A percentile compares a stretch with the other conserved stretches of the same genome.
These are phyloP conservation scores for Schwanniomyces pseudopolymorphus DNA, from an alignment of 805 yeast genomes.

Conservation along the genomic window DNA sequence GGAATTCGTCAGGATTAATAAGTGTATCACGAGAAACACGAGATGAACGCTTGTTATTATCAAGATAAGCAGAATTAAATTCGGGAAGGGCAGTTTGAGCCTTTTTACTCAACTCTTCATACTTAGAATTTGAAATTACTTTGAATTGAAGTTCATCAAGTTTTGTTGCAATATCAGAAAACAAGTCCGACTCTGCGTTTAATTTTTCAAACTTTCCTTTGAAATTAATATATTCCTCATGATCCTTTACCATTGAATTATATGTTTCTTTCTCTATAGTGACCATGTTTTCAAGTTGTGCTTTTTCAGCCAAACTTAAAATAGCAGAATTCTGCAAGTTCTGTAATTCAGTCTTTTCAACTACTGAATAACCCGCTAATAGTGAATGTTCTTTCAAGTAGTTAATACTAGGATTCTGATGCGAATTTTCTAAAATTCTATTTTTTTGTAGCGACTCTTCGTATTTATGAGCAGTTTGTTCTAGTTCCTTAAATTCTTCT, in stretches of 20 bases:
- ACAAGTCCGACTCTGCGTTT: background rate
- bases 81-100: background rate
- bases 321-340: slow-evolving; percentile 13
- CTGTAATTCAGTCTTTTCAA: slow-evolving; percentile 9
- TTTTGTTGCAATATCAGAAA: background rate
- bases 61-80: background rate
- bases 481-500: slow-evolving; percentile 22
- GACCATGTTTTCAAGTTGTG: slow-evolving; percentile 13
- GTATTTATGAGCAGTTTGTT: slow-evolving; percentile 2
- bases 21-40: slow-evolving; percentile 1
- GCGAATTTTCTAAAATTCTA: background rate
- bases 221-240: slow-evolving; percentile 1
- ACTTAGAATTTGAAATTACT: slow-evolving; percentile 17
- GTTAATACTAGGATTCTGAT: background rate
- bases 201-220: background rate
- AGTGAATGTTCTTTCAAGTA: background rate
- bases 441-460: background rate
- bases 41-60: background rate
- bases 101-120: slow-evolving; percentile 8
- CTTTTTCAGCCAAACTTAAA: slow-evolving; percentile 13
- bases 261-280: slow-evolving; percentile 14
- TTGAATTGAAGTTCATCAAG: background rate
- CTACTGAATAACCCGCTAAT: slow-evolving; percentile 6
- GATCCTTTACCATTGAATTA: slow-evolving; percentile 3
- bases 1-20: slow-evolving; percentile 10